phyloP scores from a whole-genome alignment of 306 rosid genomes.

The Parietaria judaica region DNA sequence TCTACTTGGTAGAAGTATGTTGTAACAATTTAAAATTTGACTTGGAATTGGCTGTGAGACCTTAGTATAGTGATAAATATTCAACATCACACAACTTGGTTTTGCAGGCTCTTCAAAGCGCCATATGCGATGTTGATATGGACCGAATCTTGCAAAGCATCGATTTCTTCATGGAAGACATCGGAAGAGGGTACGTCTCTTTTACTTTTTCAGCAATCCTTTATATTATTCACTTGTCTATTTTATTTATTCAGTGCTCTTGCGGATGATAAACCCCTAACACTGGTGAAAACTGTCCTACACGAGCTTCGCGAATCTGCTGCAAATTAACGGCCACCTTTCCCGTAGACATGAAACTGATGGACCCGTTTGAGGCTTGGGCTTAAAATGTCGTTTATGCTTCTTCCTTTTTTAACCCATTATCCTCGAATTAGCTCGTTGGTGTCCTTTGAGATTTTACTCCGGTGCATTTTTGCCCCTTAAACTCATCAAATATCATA shows the following conservation, averaged over 20 bases:
- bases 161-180: conserved; percentile 99
- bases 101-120: conserved; percentile 92
- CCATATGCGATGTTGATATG: conserved; percentile 86
- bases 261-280: conserved; percentile 96
- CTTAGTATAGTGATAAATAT: neutral
- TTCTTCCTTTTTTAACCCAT: no score
- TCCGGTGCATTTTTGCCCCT: no score
- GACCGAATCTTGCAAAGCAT: conserved; percentile 97
- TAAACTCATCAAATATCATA: no score
- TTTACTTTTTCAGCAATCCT: neutral
- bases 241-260: conserved; percentile 56
- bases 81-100: conserved; percentile 2
- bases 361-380: no score
- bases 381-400: no score
- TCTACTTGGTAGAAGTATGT: no score
- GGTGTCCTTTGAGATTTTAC: no score
- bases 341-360: conserved; percentile 84
- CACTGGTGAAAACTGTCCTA: conserved; percentile 97
- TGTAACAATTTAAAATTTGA: no score
- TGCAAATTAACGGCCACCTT: conserved; percentile 77
- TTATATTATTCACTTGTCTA: neutral
- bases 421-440: no score
- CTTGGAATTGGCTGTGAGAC: neutral
- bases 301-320: conserved; percentile 99
- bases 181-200: conserved; percentile 70